Percentiles rank a stretch among this genome's conserved stretches.
phyloP scores from a whole-genome alignment of 164 flowering plant species.

The Liriodendron chinense region DNA sequence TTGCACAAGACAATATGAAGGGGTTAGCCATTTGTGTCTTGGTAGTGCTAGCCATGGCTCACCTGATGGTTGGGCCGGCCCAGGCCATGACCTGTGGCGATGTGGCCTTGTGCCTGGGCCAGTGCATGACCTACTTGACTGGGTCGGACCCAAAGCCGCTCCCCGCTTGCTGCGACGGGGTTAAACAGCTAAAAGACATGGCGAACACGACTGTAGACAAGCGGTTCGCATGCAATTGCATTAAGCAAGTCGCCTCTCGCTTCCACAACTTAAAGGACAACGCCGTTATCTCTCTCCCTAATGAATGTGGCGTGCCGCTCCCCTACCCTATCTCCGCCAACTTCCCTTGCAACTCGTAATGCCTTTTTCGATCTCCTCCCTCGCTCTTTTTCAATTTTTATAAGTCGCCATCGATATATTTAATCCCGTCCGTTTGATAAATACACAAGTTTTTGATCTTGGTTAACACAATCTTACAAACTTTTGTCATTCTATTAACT shows the following conservation, averaged over 20 bases:
- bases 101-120: slow-evolving; percentile 6
- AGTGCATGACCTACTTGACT: slow-evolving; percentile 22
- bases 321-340: too few species aligned
- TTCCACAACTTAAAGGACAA: slow-evolving; percentile 12
- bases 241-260: slow-evolving; percentile 15
- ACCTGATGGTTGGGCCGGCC: slow-evolving; percentile 9
- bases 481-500: too few species aligned
- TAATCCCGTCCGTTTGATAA: too few species aligned
- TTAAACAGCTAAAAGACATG: slow-evolving; percentile 10
- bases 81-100: slow-evolving; percentile 19
- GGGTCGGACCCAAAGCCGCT: slow-evolving; percentile 3
- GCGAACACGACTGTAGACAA: slow-evolving; percentile 2
- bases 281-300: slow-evolving; percentile 21
- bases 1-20: slow-evolving; percentile 10
- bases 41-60: slow-evolving; percentile 15
- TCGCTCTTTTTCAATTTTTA: too few species aligned
- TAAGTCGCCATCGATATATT: too few species aligned
- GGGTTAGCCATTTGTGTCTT: slow-evolving; percentile 1
- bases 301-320: slow-evolving; percentile 7
- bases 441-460: too few species aligned
- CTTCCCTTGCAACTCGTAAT: too few species aligned
- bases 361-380: too few species aligned
- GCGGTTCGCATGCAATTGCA: slow-evolving; percentile 19
- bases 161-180: slow-evolving; percentile 22
- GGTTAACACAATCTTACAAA: too few species aligned